Conservation (phyloP, 768 basidiomycete genomes). For the Antrodiella citrinella region DNA sequence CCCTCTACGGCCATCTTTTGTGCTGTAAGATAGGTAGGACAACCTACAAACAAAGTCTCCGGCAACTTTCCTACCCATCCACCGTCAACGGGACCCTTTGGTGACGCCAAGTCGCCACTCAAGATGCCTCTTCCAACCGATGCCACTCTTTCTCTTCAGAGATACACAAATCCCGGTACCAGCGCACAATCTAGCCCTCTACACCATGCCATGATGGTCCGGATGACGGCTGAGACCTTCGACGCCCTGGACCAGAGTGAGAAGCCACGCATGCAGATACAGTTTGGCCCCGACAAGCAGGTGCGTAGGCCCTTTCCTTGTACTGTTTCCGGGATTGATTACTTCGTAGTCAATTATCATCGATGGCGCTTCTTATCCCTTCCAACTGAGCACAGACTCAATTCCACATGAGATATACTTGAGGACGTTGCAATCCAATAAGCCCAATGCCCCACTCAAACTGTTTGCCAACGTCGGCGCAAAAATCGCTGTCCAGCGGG, state of each 20-base stretch:
- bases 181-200: slow-evolving; percentile 53
- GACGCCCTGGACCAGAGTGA: slow-evolving; percentile 48
- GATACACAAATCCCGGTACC: slow-evolving; percentile 44
- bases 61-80: neutral
- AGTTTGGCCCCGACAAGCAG: slow-evolving; percentile 53
- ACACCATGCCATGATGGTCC: slow-evolving; percentile 60
- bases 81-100: neutral
- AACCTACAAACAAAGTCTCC: neutral
- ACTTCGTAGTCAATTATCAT: slow-evolving; percentile 56
- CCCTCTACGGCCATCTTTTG: neutral
- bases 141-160: neutral
- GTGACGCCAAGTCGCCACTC: neutral
- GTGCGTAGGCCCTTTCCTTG: neutral
- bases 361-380: slow-evolving; percentile 55
- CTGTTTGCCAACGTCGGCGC: slow-evolving; percentile 69
- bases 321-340: too few species aligned
- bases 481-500: slow-evolving; percentile 58
- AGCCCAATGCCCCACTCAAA: slow-evolving; percentile 59
- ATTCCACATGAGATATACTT: slow-evolving; percentile 67
- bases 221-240: slow-evolving; percentile 65
- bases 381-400: slow-evolving; percentile 45
- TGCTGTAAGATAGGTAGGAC: too few species aligned
- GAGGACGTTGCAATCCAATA: slow-evolving; percentile 46
- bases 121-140: neutral
- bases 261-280: slow-evolving; percentile 43